These are phyloP conservation scores for Crucihimalaya himalaica DNA, from an alignment of 345 rosid species.

Conservation along the genomic window DNA sequence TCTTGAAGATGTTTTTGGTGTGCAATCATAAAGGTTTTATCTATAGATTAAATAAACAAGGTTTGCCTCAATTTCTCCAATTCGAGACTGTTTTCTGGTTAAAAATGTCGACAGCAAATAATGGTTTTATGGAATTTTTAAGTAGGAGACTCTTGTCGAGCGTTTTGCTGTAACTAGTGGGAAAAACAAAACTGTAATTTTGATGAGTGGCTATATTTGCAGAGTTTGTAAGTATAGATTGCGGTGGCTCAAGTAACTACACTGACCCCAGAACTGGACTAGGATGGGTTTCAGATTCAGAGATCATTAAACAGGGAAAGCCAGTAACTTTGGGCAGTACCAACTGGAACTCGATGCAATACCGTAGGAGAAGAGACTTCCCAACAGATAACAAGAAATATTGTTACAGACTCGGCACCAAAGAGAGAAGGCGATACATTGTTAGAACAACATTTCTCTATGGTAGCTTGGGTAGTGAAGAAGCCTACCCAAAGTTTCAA, in stretches of 20 bases:
- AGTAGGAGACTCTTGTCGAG: background rate
- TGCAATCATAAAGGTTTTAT: background rate
- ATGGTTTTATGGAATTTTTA: background rate
- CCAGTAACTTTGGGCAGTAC: constrained; percentile 46
- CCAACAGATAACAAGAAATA: constrained; percentile 79
- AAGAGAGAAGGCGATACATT: constrained; percentile 79
- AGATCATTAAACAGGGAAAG: constrained; percentile 57
- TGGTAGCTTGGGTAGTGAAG: constrained; percentile 58
- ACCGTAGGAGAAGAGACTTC: constrained; percentile 68
- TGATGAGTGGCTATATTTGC: constrained; percentile 23
- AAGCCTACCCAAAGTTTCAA: constrained; percentile 77
- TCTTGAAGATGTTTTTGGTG: background rate
- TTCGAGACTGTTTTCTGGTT: background rate
- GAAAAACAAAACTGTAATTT: background rate
- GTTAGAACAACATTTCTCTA: constrained; percentile 91
- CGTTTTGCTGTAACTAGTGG: background rate
- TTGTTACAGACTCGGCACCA: constrained; percentile 68
- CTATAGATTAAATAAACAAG: background rate
- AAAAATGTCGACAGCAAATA: background rate
- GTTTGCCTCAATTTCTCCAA: background rate
- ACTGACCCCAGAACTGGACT: constrained; percentile 75
- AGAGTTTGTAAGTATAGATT: constrained; percentile 93
- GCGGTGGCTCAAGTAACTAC: constrained; percentile 73
- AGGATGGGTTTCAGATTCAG: constrained; percentile 79
- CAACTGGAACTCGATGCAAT: constrained; percentile 50